These are phyloP conservation scores for Leavenworthia alabamica DNA, from an alignment of 345 rosid species.

Conservation along the genomic window DNA sequence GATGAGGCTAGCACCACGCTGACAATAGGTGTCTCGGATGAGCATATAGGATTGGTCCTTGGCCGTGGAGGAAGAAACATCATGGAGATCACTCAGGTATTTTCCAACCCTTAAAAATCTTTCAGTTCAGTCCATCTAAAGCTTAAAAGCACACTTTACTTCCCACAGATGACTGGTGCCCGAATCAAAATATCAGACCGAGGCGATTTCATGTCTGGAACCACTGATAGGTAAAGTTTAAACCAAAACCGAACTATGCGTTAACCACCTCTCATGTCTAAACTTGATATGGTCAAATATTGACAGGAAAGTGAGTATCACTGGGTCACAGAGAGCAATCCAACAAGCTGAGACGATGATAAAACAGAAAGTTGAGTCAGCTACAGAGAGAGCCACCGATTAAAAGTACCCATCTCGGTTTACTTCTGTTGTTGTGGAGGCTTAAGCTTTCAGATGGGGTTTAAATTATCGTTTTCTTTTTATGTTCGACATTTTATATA, in stretches of 20 bases:
- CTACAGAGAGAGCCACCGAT: constrained; percentile 66
- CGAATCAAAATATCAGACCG: constrained; percentile 88
- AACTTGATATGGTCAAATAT: constrained; percentile 10
- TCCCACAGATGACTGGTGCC: constrained; percentile 80
- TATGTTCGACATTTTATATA: constrained; percentile 2
- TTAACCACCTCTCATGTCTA: constrained; percentile 6
- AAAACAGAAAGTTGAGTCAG: too few species aligned
- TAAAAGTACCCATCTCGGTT: constrained; percentile 18
- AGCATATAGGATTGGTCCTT: constrained; percentile 88
- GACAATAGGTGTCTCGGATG: constrained; percentile 88
- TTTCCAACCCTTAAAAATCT: too few species aligned
- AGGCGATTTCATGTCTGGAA: constrained; percentile 95
- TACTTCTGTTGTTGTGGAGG: constrained; percentile 19
- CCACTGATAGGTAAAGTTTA: constrained; percentile 64
- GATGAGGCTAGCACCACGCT: constrained; percentile 64
- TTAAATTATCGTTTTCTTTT: constrained; percentile 6
- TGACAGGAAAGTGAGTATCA: constrained; percentile 90
- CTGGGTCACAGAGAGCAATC: constrained; percentile 84
- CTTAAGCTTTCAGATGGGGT: constrained; percentile 22
- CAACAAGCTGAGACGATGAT: constrained; percentile 89
- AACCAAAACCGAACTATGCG: not conserved
- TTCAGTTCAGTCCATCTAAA: not conserved
- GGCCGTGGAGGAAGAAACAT: constrained; percentile 98
- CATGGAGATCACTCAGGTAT: constrained; percentile 91
- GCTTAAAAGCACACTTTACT: constrained; percentile 1